A percentile compares a stretch with the other conserved stretches of the same genome.
Evolutionary conservation across 2,329 filamentous ascomycete genomes (phyloP).

Genomic region (Alternaria atra): DNA sequence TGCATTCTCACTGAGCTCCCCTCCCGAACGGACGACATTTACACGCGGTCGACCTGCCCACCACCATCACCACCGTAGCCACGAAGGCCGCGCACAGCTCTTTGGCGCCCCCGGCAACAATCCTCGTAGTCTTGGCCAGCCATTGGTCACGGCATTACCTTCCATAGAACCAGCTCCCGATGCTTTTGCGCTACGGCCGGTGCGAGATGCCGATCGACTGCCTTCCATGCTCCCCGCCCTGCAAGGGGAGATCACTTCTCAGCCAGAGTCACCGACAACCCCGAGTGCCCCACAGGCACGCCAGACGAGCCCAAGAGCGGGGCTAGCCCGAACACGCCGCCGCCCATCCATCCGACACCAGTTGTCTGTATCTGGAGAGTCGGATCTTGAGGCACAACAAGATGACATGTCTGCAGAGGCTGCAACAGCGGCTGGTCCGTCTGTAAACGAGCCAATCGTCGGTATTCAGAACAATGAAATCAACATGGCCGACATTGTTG

Average conservation of each 20-base stretch:
- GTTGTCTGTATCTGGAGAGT: conserved; percentile 83
- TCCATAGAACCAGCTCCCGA: conserved; percentile 72
- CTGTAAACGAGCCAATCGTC: conserved; percentile 71
- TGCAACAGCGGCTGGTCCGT: conserved; percentile 78
- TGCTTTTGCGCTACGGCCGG: conserved; percentile 77
- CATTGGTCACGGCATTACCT: conserved; percentile 72
- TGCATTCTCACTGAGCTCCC: conserved; percentile 72
- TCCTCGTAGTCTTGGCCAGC: conserved; percentile 65
- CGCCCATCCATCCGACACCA: conserved; percentile 90
- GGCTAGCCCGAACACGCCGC: conserved; percentile 66
- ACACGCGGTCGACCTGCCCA: conserved; percentile 64
- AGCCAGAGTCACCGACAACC: conserved; percentile 74
- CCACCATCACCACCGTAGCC: conserved; percentile 58
- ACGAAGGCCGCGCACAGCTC: conserved; percentile 55
- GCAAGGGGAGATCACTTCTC: conserved; percentile 74
- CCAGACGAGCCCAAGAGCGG: conserved; percentile 53
- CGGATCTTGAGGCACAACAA: conserved; percentile 79
- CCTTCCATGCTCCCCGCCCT: conserved; percentile 84
- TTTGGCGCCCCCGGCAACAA: conserved; percentile 38
- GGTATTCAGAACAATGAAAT: conserved; percentile 83
- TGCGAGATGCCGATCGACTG: conserved; percentile 85
- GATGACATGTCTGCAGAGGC: conserved; percentile 85
- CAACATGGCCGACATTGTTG: conserved; percentile 87
- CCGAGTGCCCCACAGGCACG: conserved; percentile 45
- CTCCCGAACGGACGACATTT: conserved; percentile 75